phyloP scores from a whole-genome alignment of 2,329 filamentous ascomycete genomes.

The Alternaria sp. region DNA sequence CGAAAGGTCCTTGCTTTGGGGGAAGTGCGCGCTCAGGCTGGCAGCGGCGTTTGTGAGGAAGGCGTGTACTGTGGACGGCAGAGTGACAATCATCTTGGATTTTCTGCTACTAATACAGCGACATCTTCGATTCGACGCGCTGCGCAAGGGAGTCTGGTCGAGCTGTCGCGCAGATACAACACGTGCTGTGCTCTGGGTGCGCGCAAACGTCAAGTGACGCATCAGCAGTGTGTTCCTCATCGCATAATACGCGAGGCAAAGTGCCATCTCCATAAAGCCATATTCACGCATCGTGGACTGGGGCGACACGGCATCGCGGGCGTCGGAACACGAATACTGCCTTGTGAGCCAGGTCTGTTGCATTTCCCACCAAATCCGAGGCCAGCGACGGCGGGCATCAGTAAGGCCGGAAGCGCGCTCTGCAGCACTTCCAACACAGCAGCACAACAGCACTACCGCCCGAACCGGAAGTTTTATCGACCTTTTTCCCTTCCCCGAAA shows the following conservation, averaged over 20 bases:
- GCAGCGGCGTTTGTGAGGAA: slow-evolving; percentile 43
- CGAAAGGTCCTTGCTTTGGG: slow-evolving; percentile 43
- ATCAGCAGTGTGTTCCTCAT: slow-evolving; percentile 43
- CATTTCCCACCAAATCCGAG: slow-evolving; percentile 20
- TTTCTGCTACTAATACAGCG: slow-evolving; percentile 48
- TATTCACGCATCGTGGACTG: slow-evolving; percentile 41
- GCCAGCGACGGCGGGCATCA: slow-evolving; percentile 20
- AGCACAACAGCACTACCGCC: slow-evolving; percentile 37
- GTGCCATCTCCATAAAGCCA: slow-evolving; percentile 42
- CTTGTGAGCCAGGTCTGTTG: slow-evolving; percentile 28
- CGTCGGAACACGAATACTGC: slow-evolving; percentile 37
- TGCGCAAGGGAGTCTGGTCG: slow-evolving; percentile 32
- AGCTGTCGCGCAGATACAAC: slow-evolving; percentile 32
- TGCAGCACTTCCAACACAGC: slow-evolving; percentile 31
- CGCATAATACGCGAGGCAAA: slow-evolving; percentile 45
- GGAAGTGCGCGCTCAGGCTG: slow-evolving; percentile 42
- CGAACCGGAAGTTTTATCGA: slow-evolving; percentile 46
- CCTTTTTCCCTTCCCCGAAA: slow-evolving; percentile 38
- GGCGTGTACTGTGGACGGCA: slow-evolving; percentile 36
- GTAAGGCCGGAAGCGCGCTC: slow-evolving; percentile 12
- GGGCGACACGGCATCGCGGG: slow-evolving; percentile 37
- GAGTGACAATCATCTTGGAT: slow-evolving; percentile 43
- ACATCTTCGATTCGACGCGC: slow-evolving; percentile 33
- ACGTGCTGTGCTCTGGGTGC: slow-evolving; percentile 45
- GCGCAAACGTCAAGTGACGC: slow-evolving; percentile 50